These are phyloP conservation scores for Neoboletus magnificus DNA, from an alignment of 768 basidiomycete species.

Conservation along the genomic window DNA sequence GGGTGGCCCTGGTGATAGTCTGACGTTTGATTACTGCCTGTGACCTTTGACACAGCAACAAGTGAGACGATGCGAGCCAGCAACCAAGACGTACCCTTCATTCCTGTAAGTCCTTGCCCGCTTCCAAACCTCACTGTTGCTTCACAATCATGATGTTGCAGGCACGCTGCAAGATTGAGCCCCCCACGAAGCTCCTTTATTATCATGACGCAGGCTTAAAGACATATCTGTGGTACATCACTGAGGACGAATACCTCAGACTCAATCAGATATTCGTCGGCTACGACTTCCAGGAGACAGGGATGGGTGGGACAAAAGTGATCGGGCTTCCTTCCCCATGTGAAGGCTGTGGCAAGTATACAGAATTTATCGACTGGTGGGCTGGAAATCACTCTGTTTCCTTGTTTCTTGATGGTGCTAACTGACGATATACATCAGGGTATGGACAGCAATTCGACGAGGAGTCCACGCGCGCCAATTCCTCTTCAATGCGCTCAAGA, in stretches of 20 bases:
- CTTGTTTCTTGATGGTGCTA: background rate
- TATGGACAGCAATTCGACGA: conserved; percentile 12
- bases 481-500: conserved; percentile 10
- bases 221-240: background rate
- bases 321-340: background rate
- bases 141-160: background rate
- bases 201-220: background rate
- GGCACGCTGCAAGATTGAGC: background rate
- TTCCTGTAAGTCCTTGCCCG: background rate
- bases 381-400: background rate
- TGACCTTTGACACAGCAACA: background rate
- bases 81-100: background rate
- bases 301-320: background rate
- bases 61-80: background rate
- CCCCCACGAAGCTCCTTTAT: background rate
- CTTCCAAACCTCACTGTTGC: background rate
- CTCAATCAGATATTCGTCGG: background rate
- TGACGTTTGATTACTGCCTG: background rate
- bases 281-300: background rate
- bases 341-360: background rate
- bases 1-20: background rate
- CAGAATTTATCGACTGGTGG: background rate
- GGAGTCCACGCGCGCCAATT: conserved; percentile 12
- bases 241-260: background rate
- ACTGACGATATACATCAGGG: background rate